Evolutionary conservation across 805 yeast species (phyloP).

Genomic region (Lachancea nothofagi): DNA sequence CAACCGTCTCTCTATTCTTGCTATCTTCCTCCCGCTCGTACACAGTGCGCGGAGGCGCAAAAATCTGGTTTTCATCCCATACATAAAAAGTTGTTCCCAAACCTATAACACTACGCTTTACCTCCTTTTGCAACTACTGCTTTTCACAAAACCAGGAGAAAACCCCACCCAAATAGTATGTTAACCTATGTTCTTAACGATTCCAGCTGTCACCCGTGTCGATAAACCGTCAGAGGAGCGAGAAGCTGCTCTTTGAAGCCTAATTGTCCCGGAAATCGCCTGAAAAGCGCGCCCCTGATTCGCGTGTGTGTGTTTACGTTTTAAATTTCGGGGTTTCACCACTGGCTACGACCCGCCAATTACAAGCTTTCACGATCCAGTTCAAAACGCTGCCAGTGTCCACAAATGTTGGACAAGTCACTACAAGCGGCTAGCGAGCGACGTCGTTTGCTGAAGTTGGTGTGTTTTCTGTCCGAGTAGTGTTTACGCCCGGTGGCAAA

Average conservation of each 20-base stretch:
- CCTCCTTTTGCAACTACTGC: neutral
- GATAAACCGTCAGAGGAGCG: neutral
- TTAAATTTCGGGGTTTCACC: too few species aligned
- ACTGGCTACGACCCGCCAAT: too few species aligned
- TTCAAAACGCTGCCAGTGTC: too few species aligned
- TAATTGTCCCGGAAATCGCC: neutral
- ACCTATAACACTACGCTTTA: conserved; percentile 1
- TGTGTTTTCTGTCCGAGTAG: neutral
- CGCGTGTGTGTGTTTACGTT: neutral
- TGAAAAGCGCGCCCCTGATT: neutral
- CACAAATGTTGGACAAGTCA: too few species aligned
- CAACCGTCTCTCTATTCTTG: neutral
- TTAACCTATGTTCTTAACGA: neutral
- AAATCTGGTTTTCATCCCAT: conserved; percentile 3
- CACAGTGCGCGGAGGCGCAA: neutral
- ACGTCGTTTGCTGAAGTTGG: too few species aligned
- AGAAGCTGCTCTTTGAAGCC: neutral
- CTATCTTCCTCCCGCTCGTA: neutral
- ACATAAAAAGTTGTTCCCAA: conserved; percentile 2
- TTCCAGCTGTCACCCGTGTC: neutral
- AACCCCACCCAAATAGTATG: conserved; percentile 7
- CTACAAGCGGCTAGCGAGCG: too few species aligned
- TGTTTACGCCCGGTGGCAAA: conserved; percentile 4
- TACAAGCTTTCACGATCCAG: too few species aligned
- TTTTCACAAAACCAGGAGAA: conserved; percentile 1